Evolutionary conservation across 176 grass and related monocot species (phyloP).

Genomic region (Microstegium vimineum): DNA sequence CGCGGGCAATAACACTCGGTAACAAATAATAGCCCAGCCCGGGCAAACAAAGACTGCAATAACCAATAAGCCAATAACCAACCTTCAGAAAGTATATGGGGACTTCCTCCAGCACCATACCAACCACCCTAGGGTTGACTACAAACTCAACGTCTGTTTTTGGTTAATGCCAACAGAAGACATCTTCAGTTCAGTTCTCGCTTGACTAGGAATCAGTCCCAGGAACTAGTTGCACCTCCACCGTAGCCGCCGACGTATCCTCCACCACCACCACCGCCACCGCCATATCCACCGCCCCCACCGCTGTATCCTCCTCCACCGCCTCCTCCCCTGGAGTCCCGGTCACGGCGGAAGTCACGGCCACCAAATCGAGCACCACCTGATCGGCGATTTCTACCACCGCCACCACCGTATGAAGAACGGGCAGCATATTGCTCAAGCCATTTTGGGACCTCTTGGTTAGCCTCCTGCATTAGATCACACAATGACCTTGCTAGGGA

Average conservation of each 20-base stretch:
- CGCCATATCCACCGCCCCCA: background rate
- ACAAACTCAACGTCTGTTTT: conserved; percentile 40
- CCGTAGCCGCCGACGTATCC: conserved; percentile 28
- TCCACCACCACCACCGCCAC: conserved; percentile 27
- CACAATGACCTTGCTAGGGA: conserved; percentile 48
- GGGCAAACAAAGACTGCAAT: background rate
- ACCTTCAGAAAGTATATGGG: conserved; percentile 9
- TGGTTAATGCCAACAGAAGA: conserved; percentile 40
- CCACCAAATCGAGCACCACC: conserved; percentile 70
- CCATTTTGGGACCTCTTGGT: conserved; percentile 83
- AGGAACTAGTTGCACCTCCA: conserved; percentile 62
- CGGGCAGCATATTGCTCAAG: conserved; percentile 54
- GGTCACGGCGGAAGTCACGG: conserved; percentile 66
- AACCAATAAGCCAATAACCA: background rate
- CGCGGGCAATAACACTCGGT: background rate
- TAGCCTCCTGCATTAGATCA: conserved; percentile 78
- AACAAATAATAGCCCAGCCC: background rate
- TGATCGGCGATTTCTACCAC: conserved; percentile 60
- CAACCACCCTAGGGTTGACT: conserved; percentile 19
- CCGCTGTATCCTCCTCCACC: conserved; percentile 26
- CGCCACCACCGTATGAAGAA: conserved; percentile 55
- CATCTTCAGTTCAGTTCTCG: conserved; percentile 13
- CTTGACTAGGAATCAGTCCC: conserved; percentile 30
- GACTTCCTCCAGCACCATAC: conserved; percentile 26
- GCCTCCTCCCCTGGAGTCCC: conserved; percentile 37